Evolutionary conservation across 2,329 filamentous ascomycete species (phyloP), one percentile per base, ranked within the genome.

Genomic region (Seiridium unicorne): DNA sequence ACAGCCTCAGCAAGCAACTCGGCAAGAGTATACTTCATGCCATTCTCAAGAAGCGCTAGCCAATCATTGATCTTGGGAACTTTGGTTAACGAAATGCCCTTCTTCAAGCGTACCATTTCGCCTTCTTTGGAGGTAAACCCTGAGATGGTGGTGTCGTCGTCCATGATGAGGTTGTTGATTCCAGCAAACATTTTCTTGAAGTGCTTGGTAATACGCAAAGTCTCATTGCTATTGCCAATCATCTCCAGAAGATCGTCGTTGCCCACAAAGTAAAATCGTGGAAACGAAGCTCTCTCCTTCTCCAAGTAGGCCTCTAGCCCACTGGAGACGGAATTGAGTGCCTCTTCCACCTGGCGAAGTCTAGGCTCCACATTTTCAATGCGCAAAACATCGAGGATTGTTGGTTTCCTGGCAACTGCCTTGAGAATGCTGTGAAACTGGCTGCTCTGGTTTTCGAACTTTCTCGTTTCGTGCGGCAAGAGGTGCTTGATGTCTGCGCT

Each of bases 111-210:
- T 55, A 99, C 92, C 63, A 89, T 84, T 76, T 99, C 95, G 57
- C 90, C 93, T 76, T 99, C 96, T 72, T 97, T 97, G 0, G 95
- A 99, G 2, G 90, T 95, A 69, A 98, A 94, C 5, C 93, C 94
- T 34, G 90, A 89, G 64, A 99, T 98, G 63, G 92, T 87, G 34
- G 88, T 87, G 68, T 97, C 91, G 58, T 98, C 93, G 66, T 96
- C 92, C 81, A 97, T 94, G 47, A 93, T 81, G 42, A 99, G 84
- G 3, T 95, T 95, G 4, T 90, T 94, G 53, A 99, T 83, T 63
- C 95, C 95, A 64, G 96, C 95, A 81, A 99, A 99, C 95, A 99
- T 99, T 82, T 99, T 99, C 75, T 96, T 94, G 81, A 99, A 93
- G 79, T 99, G 96, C 75, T 99, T 99, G 46, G 95, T 92, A 66